Evolutionary conservation across 306 rosid genomes (phyloP).

Genomic region (Cicer arietinum): DNA sequence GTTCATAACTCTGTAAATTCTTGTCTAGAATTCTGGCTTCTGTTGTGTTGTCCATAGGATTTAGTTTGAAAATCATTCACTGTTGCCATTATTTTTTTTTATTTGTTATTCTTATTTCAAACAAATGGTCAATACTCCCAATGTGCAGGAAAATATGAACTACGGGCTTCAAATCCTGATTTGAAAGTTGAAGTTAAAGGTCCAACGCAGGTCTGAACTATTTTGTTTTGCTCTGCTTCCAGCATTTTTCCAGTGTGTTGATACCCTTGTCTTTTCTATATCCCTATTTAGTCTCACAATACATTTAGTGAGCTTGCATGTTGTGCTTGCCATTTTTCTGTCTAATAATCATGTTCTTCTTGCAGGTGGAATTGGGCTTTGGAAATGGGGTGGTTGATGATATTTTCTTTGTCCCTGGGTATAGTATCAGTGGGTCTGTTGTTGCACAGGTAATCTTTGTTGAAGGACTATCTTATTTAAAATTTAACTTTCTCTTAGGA

Average conservation of each 20-base stretch:
- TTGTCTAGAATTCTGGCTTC: conserved; percentile 25
- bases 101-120: conserved; percentile 27
- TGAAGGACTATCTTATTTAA: conserved; percentile 33
- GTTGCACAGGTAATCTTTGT: conserved; percentile 87
- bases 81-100: conserved; percentile 22
- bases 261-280: conserved; percentile 27
- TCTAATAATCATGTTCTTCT: conserved; percentile 36
- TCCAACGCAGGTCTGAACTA: conserved; percentile 70
- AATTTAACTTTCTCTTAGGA: conserved; percentile 14
- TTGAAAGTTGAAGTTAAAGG: conserved; percentile 82
- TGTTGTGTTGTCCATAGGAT: conserved; percentile 13
- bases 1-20: conserved; percentile 27
- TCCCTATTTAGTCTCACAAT: conserved; percentile 11
- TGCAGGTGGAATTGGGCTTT: conserved; percentile 90
- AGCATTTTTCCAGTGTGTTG: conserved; percentile 34
- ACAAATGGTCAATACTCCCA: conserved; percentile 27
- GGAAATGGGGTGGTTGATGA: conserved; percentile 74
- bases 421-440: conserved; percentile 78
- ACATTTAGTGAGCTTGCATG: conserved; percentile 33
- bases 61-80: conserved; percentile 13
- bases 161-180: conserved; percentile 80
- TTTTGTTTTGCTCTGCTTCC: conserved; percentile 36
- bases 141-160: conserved; percentile 79
- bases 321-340: conserved; percentile 39
- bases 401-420: conserved; percentile 83